phyloP scores from a whole-genome alignment of 805 yeast species.

The Saccharomycopsis amapae region DNA sequence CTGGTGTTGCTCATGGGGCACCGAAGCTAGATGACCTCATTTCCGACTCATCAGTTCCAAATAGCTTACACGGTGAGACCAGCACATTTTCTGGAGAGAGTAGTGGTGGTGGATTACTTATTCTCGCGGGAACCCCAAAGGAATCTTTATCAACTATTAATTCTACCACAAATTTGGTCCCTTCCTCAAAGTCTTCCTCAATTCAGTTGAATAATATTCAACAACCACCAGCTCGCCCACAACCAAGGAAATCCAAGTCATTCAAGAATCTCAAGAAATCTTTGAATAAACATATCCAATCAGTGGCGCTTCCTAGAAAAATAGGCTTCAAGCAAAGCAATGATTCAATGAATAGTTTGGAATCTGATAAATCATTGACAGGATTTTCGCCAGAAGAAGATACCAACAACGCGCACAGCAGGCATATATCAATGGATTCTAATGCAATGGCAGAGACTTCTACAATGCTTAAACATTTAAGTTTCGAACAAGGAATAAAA shows the following conservation, averaged over 20 bases:
- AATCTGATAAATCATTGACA: constrained; percentile 16
- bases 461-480: constrained; percentile 10
- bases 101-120: no score
- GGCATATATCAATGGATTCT: neutral
- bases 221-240: neutral
- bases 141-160: no score
- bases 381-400: constrained; percentile 16
- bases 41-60: no score
- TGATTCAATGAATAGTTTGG: constrained; percentile 5
- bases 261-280: constrained; percentile 18
- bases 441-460: constrained; percentile 1
- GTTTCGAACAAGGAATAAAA: constrained; percentile 10
- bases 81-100: no score
- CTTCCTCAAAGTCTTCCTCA: neutral
- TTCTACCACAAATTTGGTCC: neutral
- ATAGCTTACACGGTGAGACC: no score
- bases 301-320: constrained; percentile 4
- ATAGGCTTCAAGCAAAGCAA: constrained; percentile 11
- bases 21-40: constrained; percentile 12
- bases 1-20: constrained; percentile 12
- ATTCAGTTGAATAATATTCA: neutral
- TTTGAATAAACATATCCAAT: constrained; percentile 12
- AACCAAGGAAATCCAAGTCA: constrained; percentile 13
- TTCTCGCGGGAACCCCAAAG: no score
- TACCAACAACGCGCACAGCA: constrained; percentile 3